Evolutionary conservation across 140 eudicot genomes (phyloP).

Genomic region (Senecio squalidus): DNA sequence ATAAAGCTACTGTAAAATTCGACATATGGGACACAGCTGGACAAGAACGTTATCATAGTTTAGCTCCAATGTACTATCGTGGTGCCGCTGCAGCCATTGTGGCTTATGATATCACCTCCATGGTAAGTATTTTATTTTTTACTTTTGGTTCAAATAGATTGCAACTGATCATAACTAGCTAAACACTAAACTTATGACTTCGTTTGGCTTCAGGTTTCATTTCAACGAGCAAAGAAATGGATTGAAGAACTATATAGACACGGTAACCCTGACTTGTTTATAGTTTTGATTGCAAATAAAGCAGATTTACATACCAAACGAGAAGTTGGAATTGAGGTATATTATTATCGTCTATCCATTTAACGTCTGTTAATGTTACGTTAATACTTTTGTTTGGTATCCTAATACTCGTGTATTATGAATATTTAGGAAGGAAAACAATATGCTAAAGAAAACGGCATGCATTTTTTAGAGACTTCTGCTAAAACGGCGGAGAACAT

Average conservation of each 20-base stretch:
- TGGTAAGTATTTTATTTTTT: no score
- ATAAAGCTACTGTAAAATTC: constrained; percentile 34
- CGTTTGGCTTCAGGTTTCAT: constrained; percentile 35
- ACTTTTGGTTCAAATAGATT: no score
- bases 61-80: constrained; percentile 69
- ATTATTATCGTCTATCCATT: neutral
- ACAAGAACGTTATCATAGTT: constrained; percentile 60
- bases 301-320: constrained; percentile 42
- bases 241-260: constrained; percentile 37
- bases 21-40: constrained; percentile 78
- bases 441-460: constrained; percentile 26
- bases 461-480: constrained; percentile 33
- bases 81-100: constrained; percentile 61
- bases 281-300: constrained; percentile 52
- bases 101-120: constrained; percentile 48
- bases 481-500: constrained; percentile 36
- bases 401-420: neutral
- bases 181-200: neutral
- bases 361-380: neutral
- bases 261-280: constrained; percentile 43
- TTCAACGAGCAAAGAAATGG: constrained; percentile 51
- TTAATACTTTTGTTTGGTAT: no score
- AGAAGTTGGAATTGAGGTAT: constrained; percentile 46
- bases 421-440: constrained; percentile 40
- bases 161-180: no score